Evolutionary conservation across 2,329 filamentous ascomycete genomes (phyloP), one percentile per base, ranked within the genome.

Genomic region (Neoascochyta sp.): DNA sequence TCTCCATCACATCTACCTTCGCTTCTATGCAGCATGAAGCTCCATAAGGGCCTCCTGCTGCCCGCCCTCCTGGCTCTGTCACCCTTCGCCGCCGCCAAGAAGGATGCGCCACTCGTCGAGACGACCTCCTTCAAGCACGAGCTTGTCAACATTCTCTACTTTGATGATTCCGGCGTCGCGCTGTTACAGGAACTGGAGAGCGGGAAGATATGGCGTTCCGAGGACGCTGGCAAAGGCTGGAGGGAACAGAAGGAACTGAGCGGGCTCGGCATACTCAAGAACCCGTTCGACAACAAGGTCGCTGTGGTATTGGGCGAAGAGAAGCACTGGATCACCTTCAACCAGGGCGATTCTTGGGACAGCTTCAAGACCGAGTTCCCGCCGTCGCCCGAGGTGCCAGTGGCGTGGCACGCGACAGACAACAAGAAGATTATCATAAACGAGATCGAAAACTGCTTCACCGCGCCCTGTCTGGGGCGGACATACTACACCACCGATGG

Each of bases 351-450:
- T 64, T 80, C 75, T 6, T 98, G 92, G 92, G 64, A 71, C 27
- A 64, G 73, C 32, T 96, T 95, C 65, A 65, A 76, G 34, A 81
- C 83, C 19, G 69, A 76, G 22, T 69, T 50, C 4, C 42, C 43
- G 14, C 50, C 52, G 67, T 47, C 76, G 76, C 26, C 80, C 71
- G 57, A 63, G 70, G 45, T 78, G 73, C 63, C 77, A 19, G 70
- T 96, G 45, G 71, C 71, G 46, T 98, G 95, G 66, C 87, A 96
- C 63, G 87, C 86, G 32, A 71, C 67, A 43, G 86, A 98, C 60
- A 78, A 83, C 13, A 78, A 90, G 53, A 86, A 86, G 65, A 84
- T 96, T 42, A 76, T 98, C 40, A 87, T 92, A 67, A 83, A 89
- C 27, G 62, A 57, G 17, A 51, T 60, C 4, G 62, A 67, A 20